These are phyloP conservation scores for Phaeomoniella chlamydospora DNA, from an alignment of 2,329 filamentous ascomycete species.

Conservation along the genomic window DNA sequence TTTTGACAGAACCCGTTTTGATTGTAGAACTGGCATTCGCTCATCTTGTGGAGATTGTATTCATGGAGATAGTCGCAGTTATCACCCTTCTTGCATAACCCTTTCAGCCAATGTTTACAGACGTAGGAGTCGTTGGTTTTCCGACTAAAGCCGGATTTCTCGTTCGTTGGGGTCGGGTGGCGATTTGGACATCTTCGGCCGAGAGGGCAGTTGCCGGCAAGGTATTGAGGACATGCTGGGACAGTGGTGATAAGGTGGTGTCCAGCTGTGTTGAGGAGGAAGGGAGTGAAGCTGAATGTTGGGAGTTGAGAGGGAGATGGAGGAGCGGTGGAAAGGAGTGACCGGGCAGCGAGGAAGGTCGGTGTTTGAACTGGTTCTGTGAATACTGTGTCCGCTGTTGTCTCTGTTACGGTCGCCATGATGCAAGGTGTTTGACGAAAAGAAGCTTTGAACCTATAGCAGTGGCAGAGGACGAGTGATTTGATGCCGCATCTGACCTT, in stretches of 20 bases:
- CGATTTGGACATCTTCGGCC: slow-evolving; percentile 76
- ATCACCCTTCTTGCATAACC: slow-evolving; percentile 94
- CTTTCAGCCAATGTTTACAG: slow-evolving; percentile 97
- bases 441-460: no score
- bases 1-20: slow-evolving; percentile 91
- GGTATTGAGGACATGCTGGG: slow-evolving; percentile 74
- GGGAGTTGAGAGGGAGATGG: slow-evolving; percentile 21
- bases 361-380: slow-evolving; percentile 4
- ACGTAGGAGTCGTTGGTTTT: slow-evolving; percentile 45
- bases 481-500: no score
- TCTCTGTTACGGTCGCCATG: background rate
- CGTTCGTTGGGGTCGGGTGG: slow-evolving; percentile 42
- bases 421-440: no score
- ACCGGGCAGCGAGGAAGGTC: slow-evolving; percentile 15
- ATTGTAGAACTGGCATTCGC: slow-evolving; percentile 93
- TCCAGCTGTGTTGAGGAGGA: slow-evolving; percentile 68
- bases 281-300: slow-evolving; percentile 79
- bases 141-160: slow-evolving; percentile 11
- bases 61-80: slow-evolving; percentile 96
- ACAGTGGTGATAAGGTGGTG: slow-evolving; percentile 68
- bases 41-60: slow-evolving; percentile 96
- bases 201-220: slow-evolving; percentile 72
- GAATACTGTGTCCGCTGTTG: background rate
- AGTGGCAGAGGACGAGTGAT: no score
- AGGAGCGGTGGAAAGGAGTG: slow-evolving; percentile 19